phyloP scores from a whole-genome alignment of 1,284 basidiomycete genomes.

The Somion occarium region DNA sequence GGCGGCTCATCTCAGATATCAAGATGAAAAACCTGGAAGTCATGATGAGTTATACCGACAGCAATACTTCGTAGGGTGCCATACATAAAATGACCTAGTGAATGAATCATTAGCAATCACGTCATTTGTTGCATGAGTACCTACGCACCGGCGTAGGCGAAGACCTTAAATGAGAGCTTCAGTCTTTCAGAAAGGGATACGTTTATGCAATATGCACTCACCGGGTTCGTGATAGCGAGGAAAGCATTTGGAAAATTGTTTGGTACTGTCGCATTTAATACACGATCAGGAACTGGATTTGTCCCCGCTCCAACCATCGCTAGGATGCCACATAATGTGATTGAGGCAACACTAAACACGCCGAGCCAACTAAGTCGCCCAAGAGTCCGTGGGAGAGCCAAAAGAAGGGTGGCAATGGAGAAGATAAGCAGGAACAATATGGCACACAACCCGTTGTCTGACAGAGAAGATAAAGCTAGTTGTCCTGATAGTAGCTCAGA shows the following conservation, averaged over 20 bases:
- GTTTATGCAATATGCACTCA: slow-evolving; percentile 18
- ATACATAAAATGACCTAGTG: slow-evolving; percentile 49
- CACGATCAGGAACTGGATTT: slow-evolving; percentile 40
- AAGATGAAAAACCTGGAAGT: slow-evolving; percentile 45
- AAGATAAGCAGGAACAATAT: slow-evolving; percentile 42
- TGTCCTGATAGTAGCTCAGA: slow-evolving; percentile 46
- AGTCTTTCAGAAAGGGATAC: background rate
- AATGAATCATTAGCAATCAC: background rate
- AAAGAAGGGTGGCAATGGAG: slow-evolving; percentile 35
- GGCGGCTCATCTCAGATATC: slow-evolving; percentile 50
- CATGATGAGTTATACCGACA: background rate
- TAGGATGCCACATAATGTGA: slow-evolving; percentile 39
- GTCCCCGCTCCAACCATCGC: slow-evolving; percentile 48
- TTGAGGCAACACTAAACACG: slow-evolving; percentile 37
- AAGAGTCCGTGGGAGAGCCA: slow-evolving; percentile 47
- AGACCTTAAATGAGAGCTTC: slow-evolving; percentile 32
- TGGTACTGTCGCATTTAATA: slow-evolving; percentile 34
- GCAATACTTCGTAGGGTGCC: slow-evolving; percentile 10
- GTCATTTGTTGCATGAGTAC: background rate
- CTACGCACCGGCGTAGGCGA: slow-evolving; percentile 45
- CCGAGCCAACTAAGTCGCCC: slow-evolving; percentile 42
- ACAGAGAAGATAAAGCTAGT: slow-evolving; percentile 43
- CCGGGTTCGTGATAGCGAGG: slow-evolving; percentile 49
- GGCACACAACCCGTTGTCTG: slow-evolving; percentile 42
- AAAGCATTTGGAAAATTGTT: slow-evolving; percentile 47